Evolutionary conservation across 78 protist species (phyloP), one percentile per base, ranked within the genome.

Genomic region (Emiliania huxleyi): DNA sequence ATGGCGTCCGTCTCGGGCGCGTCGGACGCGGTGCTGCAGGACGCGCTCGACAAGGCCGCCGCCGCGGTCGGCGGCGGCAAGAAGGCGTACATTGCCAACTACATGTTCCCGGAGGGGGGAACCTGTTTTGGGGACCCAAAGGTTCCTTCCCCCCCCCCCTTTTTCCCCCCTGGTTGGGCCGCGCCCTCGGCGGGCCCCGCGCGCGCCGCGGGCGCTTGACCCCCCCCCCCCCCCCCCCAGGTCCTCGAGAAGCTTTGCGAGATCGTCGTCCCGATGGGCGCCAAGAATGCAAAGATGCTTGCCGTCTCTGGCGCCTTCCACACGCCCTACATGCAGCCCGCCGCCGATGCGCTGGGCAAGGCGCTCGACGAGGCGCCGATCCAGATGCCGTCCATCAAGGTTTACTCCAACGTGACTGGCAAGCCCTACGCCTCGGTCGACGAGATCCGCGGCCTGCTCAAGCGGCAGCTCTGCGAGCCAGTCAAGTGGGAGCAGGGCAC

Each of bases 91-190:
- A 77, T 77, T 15, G 85, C 85, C 85, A 77, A 77, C 85, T 77
- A 77, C 85, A 77, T 77, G 85, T 77, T 77, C 85, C 85, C 85
- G 46, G 85, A 77, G 85, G 85, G 85, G 35, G 46, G 85, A 3
- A 77, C 85, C 46, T 77, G 85, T 48, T 40, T 48, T 15, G 85
- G 85, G 29, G 85, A 77, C 85, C 5, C 2, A 29, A 77, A 37
- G 85, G n/a, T n/a, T n/a, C n/a, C n/a, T n/a, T n/a, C n/a, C n/a
- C n/a, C n/a, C n/a, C n/a, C n/a, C n/a, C n/a, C n/a, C n/a, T n/a
- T n/a, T n/a, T n/a, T n/a, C n/a, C n/a, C n/a, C n/a, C n/a, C n/a
- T n/a, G n/a, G n/a, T n/a, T n/a, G n/a, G n/a, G n/a, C n/a, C n/a
- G n/a, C n/a, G n/a, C n/a, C n/a, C n/a, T n/a, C n/a, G n/a, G n/a